Evolutionary conservation across 2,329 filamentous ascomycete species (phyloP).

Genomic region (Clonostachys rhizophaga): DNA sequence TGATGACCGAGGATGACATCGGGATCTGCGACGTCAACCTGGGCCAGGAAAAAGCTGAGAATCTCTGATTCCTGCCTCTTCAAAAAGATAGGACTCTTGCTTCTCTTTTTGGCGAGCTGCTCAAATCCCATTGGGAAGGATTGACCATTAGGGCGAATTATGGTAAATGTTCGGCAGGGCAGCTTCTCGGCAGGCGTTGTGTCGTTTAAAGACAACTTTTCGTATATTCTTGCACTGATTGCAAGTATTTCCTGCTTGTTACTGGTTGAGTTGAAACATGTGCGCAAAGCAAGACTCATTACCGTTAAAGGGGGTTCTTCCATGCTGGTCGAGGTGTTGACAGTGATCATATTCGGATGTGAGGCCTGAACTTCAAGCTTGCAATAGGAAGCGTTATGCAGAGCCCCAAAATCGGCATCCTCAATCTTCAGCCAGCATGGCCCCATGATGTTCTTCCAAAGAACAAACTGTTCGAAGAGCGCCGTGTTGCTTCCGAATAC

Average conservation of each 20-base stretch:
- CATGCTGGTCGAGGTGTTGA: conserved; percentile 72
- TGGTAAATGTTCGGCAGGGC: conserved; percentile 84
- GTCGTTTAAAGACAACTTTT: conserved; percentile 81
- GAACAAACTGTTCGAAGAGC: conserved; percentile 94
- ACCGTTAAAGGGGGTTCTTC: conserved; percentile 85
- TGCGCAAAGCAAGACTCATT: conserved; percentile 92
- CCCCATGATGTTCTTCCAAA: conserved; percentile 99
- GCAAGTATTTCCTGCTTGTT: conserved; percentile 96
- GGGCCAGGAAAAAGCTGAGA: conserved; percentile 81
- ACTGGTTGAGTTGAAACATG: conserved; percentile 80
- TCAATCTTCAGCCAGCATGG: conserved; percentile 95
- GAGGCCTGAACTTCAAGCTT: conserved; percentile 85
- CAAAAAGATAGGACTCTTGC: conserved; percentile 70
- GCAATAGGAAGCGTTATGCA: conserved; percentile 95
- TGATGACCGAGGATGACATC: conserved; percentile 93
- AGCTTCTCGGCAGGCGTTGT: conserved; percentile 86
- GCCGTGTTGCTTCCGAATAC: conserved; percentile 92
- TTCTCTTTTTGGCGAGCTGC: conserved; percentile 63
- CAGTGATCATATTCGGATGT: conserved; percentile 71
- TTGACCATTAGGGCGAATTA: conserved; percentile 75
- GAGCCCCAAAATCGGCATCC: conserved; percentile 73
- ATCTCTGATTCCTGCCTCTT: conserved; percentile 83
- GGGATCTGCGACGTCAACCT: conserved; percentile 83
- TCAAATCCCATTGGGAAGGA: conserved; percentile 87
- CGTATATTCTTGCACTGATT: conserved; percentile 88